A percentile compares a stretch with the other conserved stretches of the same genome.
Conservation (phyloP, 2,329 filamentous ascomycete genomes). For the Akanthomyces muscarius region DNA sequence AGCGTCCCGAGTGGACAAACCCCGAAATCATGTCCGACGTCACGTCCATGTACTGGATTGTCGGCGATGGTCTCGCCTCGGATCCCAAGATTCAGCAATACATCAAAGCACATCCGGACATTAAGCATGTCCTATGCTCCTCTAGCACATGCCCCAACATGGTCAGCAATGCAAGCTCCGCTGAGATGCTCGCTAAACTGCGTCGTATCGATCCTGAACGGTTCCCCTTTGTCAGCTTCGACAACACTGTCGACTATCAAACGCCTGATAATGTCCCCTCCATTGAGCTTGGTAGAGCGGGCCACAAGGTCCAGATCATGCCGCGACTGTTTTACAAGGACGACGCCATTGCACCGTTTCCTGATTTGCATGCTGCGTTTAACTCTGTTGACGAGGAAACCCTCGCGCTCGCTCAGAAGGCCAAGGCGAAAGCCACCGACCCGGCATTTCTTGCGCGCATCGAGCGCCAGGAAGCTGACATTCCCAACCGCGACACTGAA, state of each 20-base stretch:
- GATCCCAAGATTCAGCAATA: slow-evolving; percentile 59
- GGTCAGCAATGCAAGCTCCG: slow-evolving; percentile 64
- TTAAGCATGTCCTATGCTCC: slow-evolving; percentile 76
- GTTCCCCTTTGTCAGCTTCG: slow-evolving; percentile 66
- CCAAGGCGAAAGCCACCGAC: slow-evolving; percentile 38
- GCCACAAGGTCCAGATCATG: slow-evolving; percentile 44
- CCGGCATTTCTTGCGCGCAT: slow-evolving; percentile 47
- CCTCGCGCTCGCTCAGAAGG: slow-evolving; percentile 48
- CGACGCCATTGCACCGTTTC: slow-evolving; percentile 41
- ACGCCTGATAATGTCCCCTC: slow-evolving; percentile 24
- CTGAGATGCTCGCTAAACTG: slow-evolving; percentile 64
- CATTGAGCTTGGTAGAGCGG: slow-evolving; percentile 39
- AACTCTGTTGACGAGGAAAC: slow-evolving; percentile 40
- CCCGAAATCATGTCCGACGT: slow-evolving; percentile 63
- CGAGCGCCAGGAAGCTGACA: slow-evolving; percentile 52
- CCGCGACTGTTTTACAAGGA: slow-evolving; percentile 45
- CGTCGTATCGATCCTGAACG: slow-evolving; percentile 68
- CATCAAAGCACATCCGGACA: slow-evolving; percentile 55
- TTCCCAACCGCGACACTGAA: slow-evolving; percentile 73
- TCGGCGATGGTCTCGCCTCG: slow-evolving; percentile 63
- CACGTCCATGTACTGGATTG: slow-evolving; percentile 72
- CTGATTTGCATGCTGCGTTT: slow-evolving; percentile 44
- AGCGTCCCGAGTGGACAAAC: slow-evolving; percentile 68
- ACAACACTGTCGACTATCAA: slow-evolving; percentile 42
- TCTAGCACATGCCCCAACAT: slow-evolving; percentile 71